A percentile compares a stretch with the other conserved stretches of the same genome.
phyloP scores from a whole-genome alignment of 179 eudicot genomes.

The Gypsophila paniculata region DNA sequence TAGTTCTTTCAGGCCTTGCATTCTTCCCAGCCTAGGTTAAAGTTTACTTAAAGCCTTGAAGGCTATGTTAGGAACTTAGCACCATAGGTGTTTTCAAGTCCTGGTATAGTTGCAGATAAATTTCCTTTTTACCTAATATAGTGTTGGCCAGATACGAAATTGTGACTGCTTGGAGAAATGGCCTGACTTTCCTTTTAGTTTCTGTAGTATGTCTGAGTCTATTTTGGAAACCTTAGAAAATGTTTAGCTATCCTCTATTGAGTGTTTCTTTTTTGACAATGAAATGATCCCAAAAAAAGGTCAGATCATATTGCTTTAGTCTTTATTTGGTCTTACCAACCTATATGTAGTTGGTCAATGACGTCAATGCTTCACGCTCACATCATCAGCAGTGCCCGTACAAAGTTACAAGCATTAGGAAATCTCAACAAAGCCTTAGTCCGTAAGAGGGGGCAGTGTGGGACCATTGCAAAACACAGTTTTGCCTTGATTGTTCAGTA shows the following conservation, averaged over 20 bases:
- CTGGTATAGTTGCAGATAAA: not conserved
- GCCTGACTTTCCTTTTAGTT: not conserved
- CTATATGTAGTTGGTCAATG: not conserved
- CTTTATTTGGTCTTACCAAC: not conserved
- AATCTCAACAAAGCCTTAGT: not conserved
- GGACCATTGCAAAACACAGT: not conserved
- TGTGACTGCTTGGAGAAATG: not conserved
- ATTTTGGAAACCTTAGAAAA: not conserved
- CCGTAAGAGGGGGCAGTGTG: not conserved
- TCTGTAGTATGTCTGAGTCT: not conserved
- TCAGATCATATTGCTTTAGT: constrained; percentile 2
- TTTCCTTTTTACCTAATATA: not conserved
- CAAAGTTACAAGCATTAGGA: not conserved
- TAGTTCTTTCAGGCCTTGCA: not conserved
- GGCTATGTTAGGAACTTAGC: not conserved
- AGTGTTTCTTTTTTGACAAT: not conserved
- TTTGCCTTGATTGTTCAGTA: not conserved
- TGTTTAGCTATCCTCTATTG: not conserved
- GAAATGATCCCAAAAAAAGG: not conserved
- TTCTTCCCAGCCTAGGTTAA: not conserved
- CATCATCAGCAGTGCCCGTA: not conserved
- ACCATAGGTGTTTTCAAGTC: not conserved
- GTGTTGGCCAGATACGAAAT: not conserved
- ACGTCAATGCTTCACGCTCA: not conserved
- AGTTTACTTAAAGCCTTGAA: not conserved